Percentiles rank a stretch among this genome's conserved stretches.
Conservation (phyloP, 2,329 filamentous ascomycete genomes). For the Bertia moriformis region DNA sequence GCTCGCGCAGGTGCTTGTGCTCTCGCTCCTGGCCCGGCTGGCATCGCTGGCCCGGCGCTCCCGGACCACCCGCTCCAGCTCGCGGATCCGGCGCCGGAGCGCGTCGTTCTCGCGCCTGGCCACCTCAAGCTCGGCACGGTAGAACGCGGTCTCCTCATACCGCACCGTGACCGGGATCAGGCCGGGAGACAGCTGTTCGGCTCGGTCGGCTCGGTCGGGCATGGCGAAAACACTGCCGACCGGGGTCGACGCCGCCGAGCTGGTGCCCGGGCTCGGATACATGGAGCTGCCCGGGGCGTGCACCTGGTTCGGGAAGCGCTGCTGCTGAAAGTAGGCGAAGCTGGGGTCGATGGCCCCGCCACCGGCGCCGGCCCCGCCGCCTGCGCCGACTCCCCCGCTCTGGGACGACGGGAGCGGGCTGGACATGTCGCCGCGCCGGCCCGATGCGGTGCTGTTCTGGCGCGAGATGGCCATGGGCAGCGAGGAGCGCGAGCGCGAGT, state of each 20-base stretch:
- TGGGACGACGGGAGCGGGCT: slow-evolving; percentile 25
- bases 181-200: slow-evolving; percentile 35
- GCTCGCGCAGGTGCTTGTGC: neutral
- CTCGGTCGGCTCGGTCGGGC: no score
- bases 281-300: slow-evolving; percentile 22
- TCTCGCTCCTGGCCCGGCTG: slow-evolving; percentile 17
- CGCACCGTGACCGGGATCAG: slow-evolving; percentile 42
- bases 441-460: slow-evolving; percentile 39
- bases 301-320: neutral
- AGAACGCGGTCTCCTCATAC: slow-evolving; percentile 48
- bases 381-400: slow-evolving; percentile 15
- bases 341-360: neutral
- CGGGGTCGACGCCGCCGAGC: slow-evolving; percentile 23
- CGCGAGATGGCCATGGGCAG: slow-evolving; percentile 27
- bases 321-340: neutral
- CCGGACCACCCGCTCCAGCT: slow-evolving; percentile 40
- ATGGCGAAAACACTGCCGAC: no score
- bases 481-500: slow-evolving; percentile 25
- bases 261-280: slow-evolving; percentile 24
- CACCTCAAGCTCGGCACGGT: slow-evolving; percentile 42
- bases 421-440: slow-evolving; percentile 32
- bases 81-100: slow-evolving; percentile 44
- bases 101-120: slow-evolving; percentile 51
- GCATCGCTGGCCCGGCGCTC: slow-evolving; percentile 31
- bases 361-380: slow-evolving; percentile 24